Evolutionary conservation across 768 basidiomycete species (phyloP).

Genomic region (Trametes coccinea): DNA sequence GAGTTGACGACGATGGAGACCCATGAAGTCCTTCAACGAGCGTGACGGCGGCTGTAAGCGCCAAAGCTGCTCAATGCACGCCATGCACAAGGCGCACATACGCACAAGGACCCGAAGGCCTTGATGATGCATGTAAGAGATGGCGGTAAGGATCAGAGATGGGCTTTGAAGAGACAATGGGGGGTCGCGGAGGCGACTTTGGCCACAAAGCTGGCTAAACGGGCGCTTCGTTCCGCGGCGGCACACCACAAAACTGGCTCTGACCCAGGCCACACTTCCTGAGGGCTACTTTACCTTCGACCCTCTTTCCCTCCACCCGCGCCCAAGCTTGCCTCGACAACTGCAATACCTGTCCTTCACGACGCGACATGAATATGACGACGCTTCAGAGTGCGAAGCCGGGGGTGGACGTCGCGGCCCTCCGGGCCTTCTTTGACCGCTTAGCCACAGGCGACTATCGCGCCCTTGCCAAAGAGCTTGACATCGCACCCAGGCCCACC

Average conservation of each 20-base stretch:
- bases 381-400: background rate
- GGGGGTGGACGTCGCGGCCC: background rate
- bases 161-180: conserved; percentile 14
- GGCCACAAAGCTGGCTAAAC: background rate
- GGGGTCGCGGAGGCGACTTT: conserved; percentile 2
- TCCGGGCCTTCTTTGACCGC: conserved; percentile 21
- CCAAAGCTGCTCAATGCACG: too few relatives aligned
- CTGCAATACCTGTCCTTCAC: conserved; percentile 1
- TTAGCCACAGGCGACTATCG: conserved; percentile 19
- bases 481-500: background rate
- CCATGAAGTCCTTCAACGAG: too few relatives aligned
- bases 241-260: conserved; percentile 11
- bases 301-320: background rate
- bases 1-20: too few relatives aligned
- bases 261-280: background rate
- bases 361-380: background rate
- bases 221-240: background rate
- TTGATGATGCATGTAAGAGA: background rate
- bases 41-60: too few relatives aligned
- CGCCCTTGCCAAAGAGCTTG: conserved; percentile 15
- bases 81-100: too few relatives aligned
- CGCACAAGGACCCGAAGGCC: background rate
- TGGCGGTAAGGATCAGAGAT: background rate
- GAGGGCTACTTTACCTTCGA: conserved; percentile 3
- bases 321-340: background rate